These are phyloP conservation scores for Erysimum cheiri DNA, from an alignment of 441 rosid genomes.

Conservation along the genomic window DNA sequence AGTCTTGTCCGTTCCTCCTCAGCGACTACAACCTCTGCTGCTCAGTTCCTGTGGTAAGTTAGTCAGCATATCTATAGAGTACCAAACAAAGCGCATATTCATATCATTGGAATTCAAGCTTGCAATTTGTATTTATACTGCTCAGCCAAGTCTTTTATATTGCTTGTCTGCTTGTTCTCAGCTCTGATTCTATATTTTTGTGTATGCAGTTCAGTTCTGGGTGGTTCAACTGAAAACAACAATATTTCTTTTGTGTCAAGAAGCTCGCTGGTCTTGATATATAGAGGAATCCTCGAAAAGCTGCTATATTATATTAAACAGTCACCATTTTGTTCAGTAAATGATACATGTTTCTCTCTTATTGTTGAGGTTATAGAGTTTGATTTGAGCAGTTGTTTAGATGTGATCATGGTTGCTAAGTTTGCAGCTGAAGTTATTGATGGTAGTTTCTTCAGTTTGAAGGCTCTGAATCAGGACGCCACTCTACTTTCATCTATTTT, in stretches of 20 bases:
- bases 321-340: constrained; percentile 70
- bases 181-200: constrained; percentile 32
- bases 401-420: constrained; percentile 54
- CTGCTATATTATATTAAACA: constrained; percentile 59
- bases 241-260: constrained; percentile 63
- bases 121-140: not conserved
- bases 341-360: constrained; percentile 56
- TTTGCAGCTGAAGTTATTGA: constrained; percentile 73
- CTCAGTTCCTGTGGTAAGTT: constrained; percentile 76
- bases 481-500: constrained; percentile 62
- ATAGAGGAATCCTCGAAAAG: constrained; percentile 56
- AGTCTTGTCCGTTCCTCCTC: constrained; percentile 56
- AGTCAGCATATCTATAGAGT: constrained; percentile 21
- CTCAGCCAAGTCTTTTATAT: constrained; percentile 21
- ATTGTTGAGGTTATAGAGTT: constrained; percentile 43
- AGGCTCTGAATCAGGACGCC: constrained; percentile 57
- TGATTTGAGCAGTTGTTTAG: constrained; percentile 44
- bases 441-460: constrained; percentile 70
- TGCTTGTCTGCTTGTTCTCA: constrained; percentile 34
- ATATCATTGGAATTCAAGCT: constrained; percentile 13
- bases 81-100: constrained; percentile 22
- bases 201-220: constrained; percentile 79
- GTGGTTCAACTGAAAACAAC: constrained; percentile 65
- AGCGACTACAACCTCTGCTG: constrained; percentile 54
- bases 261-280: constrained; percentile 58